Evolutionary conservation across 1,284 basidiomycete genomes (phyloP).

Genomic region (Takashimella koratensis): DNA sequence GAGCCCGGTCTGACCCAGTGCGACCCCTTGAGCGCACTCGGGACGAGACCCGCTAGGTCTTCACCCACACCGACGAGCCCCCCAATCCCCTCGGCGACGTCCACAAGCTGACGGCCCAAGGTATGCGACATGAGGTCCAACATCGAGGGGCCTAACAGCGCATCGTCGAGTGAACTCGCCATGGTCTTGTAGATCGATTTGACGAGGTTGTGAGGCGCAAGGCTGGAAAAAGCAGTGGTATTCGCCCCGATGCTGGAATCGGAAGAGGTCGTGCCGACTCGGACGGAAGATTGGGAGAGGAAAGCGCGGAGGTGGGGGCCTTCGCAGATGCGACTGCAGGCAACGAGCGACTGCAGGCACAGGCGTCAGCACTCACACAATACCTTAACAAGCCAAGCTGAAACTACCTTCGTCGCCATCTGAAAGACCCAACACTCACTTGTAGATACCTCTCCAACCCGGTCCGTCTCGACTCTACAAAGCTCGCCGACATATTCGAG

Average conservation of each 20-base stretch:
- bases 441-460: conserved; percentile 87
- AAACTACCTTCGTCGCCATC: not conserved
- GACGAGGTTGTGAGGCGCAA: conserved; percentile 62
- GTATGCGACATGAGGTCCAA: conserved; percentile 68
- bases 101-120: conserved; percentile 79
- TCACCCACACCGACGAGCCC: conserved; percentile 78
- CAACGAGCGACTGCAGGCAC: conserved; percentile 61
- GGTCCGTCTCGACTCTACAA: conserved; percentile 72
- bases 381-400: too few species aligned
- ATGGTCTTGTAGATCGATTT: conserved; percentile 81
- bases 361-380: too few species aligned
- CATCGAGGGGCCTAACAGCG: conserved; percentile 89
- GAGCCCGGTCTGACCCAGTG: not conserved
- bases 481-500: conserved; percentile 66
- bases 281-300: conserved; percentile 60
- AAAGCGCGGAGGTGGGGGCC: conserved; percentile 79
- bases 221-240: conserved; percentile 52
- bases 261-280: conserved; percentile 3
- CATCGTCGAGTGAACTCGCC: conserved; percentile 86
- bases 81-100: conserved; percentile 74
- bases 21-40: conserved; percentile 56
- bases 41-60: conserved; percentile 28
- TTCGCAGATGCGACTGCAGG: conserved; percentile 71
- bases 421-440: conserved; percentile 51
- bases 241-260: conserved; percentile 1